Conservation (phyloP, 495 filamentous ascomycete genomes). For the Glonium stellatum region DNA sequence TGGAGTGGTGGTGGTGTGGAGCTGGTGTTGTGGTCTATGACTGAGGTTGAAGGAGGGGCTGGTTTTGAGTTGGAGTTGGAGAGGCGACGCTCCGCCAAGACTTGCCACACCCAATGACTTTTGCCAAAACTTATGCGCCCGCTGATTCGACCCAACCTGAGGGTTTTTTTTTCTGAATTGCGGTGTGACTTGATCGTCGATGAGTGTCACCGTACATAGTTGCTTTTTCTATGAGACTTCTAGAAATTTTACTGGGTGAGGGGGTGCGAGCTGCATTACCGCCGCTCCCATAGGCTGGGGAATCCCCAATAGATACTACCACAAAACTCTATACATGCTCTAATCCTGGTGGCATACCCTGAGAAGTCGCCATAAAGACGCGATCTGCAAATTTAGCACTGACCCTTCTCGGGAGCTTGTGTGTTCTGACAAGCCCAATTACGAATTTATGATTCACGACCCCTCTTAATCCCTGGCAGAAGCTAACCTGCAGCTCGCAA, state of each 20-base stretch:
- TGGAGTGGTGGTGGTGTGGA: not conserved
- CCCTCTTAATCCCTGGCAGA: too few species aligned
- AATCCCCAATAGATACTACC: too few species aligned
- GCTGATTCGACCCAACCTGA: not conserved
- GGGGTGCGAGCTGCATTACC: not conserved
- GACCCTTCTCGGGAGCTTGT: too few species aligned
- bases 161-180: not conserved
- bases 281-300: not conserved
- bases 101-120: not conserved
- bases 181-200: constrained; percentile 1
- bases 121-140: not conserved
- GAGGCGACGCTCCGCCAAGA: not conserved
- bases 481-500: too few species aligned
- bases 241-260: not conserved
- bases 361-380: not conserved
- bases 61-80: constrained; percentile 1
- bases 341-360: not conserved
- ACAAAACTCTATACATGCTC: not conserved
- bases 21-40: constrained; percentile 8
- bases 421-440: too few species aligned
- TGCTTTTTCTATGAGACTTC: not conserved
- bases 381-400: too few species aligned
- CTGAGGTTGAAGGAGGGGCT: constrained; percentile 1
- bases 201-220: not conserved
- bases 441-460: too few species aligned